Base-by-base conservation (phyloP, 495 filamentous ascomycete genomes). In the Filosporella fistucella region DNA sequence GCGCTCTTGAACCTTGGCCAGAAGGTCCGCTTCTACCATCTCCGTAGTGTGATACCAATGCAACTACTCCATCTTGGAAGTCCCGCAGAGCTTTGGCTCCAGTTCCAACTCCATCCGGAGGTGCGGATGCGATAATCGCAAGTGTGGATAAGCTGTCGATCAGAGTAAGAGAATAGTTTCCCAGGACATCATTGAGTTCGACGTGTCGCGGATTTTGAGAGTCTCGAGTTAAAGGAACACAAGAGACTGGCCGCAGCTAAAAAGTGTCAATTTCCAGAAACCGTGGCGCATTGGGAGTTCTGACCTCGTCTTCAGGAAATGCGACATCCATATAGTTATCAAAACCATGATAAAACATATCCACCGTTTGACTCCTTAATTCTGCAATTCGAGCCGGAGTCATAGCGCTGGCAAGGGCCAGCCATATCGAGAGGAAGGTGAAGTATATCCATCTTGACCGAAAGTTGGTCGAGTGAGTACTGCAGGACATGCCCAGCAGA, bases 311-410 rank as follows among this genome's bases (percentile, higher is more conserved):
- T 69, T 96, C 93, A 25, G 93, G 93, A 59, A 97, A 98, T 41
- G 94, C 94, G 60, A 91, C 76, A 38, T 78, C 71, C 76, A 96
- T 87, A 69, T 98, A 98, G 61, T 90, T 96, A 60, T 94, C 84
- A 70, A 84, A 98, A 45, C 93, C 93, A 68, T 98, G 94, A 58
- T 93, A 96, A 71, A 98, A 97, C 77, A 96, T 89, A 49, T 84
- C 79, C 45, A 90, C 82, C 32, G 91, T 89, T 63, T 95, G 89
- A 59, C 78, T 80, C 25, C 74, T 68, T 43, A 82, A 62, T 33
- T 70, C 63, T 40, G 65, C 62, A 37, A 80, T 64, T 50, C 68
- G 72, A 44, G 56, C 60, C n/a, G 67, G 63, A 21, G 66, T 70
- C 78, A 82, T 82, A 47, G 72, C 70, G 39, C 50, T 55, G 33